Conservation (phyloP, 352 stramenopile species). For the Phytophthora lateralis region DNA sequence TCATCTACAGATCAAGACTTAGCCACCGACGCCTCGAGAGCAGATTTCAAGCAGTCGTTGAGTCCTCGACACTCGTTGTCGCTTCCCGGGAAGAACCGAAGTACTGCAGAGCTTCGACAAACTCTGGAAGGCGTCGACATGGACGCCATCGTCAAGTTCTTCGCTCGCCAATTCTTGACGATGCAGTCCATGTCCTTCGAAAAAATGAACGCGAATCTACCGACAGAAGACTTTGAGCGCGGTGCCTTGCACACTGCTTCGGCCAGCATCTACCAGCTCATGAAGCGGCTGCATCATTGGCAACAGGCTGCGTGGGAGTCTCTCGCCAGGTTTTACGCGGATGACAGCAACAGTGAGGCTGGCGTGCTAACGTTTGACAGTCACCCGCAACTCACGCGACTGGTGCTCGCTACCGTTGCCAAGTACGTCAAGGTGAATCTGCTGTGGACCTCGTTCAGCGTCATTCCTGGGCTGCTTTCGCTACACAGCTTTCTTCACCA, state of each 20-base stretch:
- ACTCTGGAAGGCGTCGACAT: slow-evolving; percentile 31
- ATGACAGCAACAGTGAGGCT: slow-evolving; percentile 24
- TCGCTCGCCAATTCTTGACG: slow-evolving; percentile 53
- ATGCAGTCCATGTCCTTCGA: slow-evolving; percentile 31
- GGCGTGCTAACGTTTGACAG: slow-evolving; percentile 50
- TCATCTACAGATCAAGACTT: slow-evolving; percentile 11
- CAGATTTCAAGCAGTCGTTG: slow-evolving; percentile 7
- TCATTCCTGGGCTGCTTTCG: slow-evolving; percentile 50
- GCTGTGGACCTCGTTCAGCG: slow-evolving; percentile 55
- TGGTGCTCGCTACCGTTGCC: slow-evolving; percentile 57
- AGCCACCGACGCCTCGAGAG: background rate
- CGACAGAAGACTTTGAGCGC: slow-evolving; percentile 10
- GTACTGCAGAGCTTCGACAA: slow-evolving; percentile 7
- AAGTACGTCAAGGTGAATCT: slow-evolving; percentile 71
- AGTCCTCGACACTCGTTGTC: slow-evolving; percentile 8
- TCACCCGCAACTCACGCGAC: slow-evolving; percentile 54
- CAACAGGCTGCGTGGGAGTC: slow-evolving; percentile 59
- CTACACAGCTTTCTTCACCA: slow-evolving; percentile 51
- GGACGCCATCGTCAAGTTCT: slow-evolving; percentile 44
- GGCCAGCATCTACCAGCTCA: slow-evolving; percentile 53
- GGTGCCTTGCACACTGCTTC: slow-evolving; percentile 32
- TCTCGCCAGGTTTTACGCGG: slow-evolving; percentile 46
- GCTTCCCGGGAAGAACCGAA: slow-evolving; percentile 3
- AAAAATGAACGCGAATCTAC: slow-evolving; percentile 28
- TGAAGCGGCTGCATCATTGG: slow-evolving; percentile 72